Evolutionary conservation across 768 basidiomycete species (phyloP).

Genomic region (Rhodotorula graminis): DNA sequence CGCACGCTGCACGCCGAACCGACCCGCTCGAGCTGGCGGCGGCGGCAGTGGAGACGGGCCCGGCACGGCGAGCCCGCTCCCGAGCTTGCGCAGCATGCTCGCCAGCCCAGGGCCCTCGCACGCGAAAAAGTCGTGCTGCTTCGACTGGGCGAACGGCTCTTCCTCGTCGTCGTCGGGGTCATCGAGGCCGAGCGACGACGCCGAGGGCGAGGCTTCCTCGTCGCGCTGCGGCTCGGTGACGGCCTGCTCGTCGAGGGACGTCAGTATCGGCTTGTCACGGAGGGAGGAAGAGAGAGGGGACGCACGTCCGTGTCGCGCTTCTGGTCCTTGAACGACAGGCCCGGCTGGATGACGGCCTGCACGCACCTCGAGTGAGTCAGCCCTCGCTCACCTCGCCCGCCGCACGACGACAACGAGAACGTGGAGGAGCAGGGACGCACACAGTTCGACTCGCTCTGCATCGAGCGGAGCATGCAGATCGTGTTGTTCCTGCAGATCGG

Average conservation of each 20-base stretch:
- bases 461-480: conserved; percentile 53
- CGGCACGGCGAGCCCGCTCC: conserved; percentile 2
- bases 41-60: no score
- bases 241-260: not conserved
- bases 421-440: not conserved
- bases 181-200: not conserved
- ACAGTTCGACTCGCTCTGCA: conserved; percentile 44
- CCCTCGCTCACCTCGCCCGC: no score
- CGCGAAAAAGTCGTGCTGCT: conserved; percentile 26
- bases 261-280: not conserved
- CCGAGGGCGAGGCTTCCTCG: conserved; percentile 8
- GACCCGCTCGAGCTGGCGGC: not conserved
- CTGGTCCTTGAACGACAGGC: conserved; percentile 34
- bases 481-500: conserved; percentile 49
- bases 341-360: conserved; percentile 29
- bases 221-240: conserved; percentile 34
- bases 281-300: not conserved
- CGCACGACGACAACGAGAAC: not conserved
- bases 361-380: no score
- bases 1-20: not conserved
- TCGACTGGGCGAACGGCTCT: conserved; percentile 12
- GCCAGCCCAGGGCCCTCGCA: conserved; percentile 36
- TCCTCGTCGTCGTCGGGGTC: conserved; percentile 5
- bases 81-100: conserved; percentile 31
- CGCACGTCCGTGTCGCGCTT: conserved; percentile 36